Base-by-base conservation (phyloP, 1,284 basidiomycete species). In the Cutaneotrichosporon sp. region DNA sequence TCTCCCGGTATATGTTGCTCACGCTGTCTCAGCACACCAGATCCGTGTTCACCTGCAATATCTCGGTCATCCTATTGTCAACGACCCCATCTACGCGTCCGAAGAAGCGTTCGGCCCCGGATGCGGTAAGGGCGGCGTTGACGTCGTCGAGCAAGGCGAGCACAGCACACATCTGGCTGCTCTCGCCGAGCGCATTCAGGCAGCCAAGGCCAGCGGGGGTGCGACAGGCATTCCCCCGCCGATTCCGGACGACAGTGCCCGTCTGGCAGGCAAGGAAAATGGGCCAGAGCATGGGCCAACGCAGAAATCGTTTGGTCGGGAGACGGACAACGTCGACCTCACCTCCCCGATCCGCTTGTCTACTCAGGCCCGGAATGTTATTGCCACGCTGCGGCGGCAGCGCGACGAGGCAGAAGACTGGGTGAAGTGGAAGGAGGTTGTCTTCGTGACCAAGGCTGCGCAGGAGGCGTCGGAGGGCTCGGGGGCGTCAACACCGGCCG, bases 41-140 rank as follows among this genome's bases (percentile, higher is more conserved):
- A 87, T 96, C 53, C 83, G 94, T 41, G 94, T 98, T 1, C 96
- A 99, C 69, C 81, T 97, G 2, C 96, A 98, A 75, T 97, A 82
- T 68, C 82, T 99, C 44, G 96, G 96, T 1, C 79, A 90, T 67
- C 87, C 96, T 0, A 93, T 99, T 60, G 88, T 90, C 22, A 94
- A 96, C 66, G 91, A 94, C 66, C 86, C 89, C 2, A 80, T 93
- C 0, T 94, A 94, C 70, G 85, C 85, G 12, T 84, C 86, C 54
- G 71, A 78, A 19, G 80, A 79, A 25, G 90, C 94, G 32, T 97
- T 92, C 92, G 90, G 90, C 24, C 71, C 79, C 17, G 79, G 79
- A 5, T 73, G 87, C 2, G 91, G 89, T 3, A 84, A 82, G 70
- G 86, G 87, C n/a, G 91, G 91, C 1, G 82, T 92, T 51, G 87